Base-by-base conservation (phyloP, 2,329 filamentous ascomycete species). In the Fusarium setosum region DNA sequence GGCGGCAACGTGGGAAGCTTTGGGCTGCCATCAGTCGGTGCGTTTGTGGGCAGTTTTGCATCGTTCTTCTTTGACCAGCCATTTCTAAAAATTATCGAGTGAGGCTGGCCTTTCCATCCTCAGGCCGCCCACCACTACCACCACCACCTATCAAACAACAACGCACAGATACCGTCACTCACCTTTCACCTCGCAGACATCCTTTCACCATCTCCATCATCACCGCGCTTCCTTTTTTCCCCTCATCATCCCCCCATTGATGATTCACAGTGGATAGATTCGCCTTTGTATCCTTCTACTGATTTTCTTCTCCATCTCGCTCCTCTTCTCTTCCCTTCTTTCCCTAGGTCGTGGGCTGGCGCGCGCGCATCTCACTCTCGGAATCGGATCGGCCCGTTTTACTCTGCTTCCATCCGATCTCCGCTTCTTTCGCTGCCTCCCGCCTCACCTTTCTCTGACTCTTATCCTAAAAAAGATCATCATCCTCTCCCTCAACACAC, bases 351-450 rank as follows among this genome's bases (percentile, higher is more conserved):
- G 62, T 63, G 65, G n/a, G 61, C 57, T 51, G 45, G 61, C 61
- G 49, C 54, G 32, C 44, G 32, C n/a, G n/a, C n/a, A n/a, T n/a
- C 32, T 29, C 9, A 9, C 26, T 59, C 49, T 59, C 63, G 63
- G 65, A 69, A 65, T 63, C 63, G 67, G 69, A 62, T 67, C 59
- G 65, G 65, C 63, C 65, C 65, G 65, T 50, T 53, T 53, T 57
- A 55, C 67, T 62, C 59, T 63, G 69, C 66, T 63, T 68, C 66
- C 59, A 59, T 71, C 63, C 67, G 52, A 61, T 55, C 63, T 70
- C 71, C 63, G 63, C 59, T 70, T 63, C 61, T 64, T 48, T 62
- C 64, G 56, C 57, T 38, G 63, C 56, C 45, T 34, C 53, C 56
- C 51, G 51, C 51, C 53, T 54, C 37, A 48, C 24, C 50, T 58